Conservation (phyloP, 202 grass and related monocot species). For the Brachypodium distachyon region DNA sequence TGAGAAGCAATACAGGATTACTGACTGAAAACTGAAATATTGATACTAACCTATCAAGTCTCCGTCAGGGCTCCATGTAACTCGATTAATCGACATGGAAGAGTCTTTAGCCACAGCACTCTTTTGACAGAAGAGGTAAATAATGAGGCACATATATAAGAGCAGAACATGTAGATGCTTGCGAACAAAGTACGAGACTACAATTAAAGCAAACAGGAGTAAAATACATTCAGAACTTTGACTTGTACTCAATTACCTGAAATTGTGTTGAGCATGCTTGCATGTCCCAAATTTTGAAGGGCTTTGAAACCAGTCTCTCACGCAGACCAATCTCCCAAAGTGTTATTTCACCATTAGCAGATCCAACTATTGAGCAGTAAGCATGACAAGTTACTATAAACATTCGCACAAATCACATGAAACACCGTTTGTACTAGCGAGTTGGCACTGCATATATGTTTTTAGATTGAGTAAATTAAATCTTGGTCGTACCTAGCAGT, state of each 20-base stretch:
- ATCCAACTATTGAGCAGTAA: slow-evolving; percentile 56
- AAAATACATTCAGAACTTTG: neutral
- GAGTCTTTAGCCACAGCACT: slow-evolving; percentile 49
- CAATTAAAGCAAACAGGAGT: slow-evolving; percentile 3
- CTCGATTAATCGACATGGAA: slow-evolving; percentile 66
- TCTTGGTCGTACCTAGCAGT: slow-evolving; percentile 58
- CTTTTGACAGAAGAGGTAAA: slow-evolving; percentile 33
- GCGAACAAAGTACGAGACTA: slow-evolving; percentile 8
- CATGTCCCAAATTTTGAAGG: slow-evolving; percentile 76
- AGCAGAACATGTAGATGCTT: slow-evolving; percentile 3
- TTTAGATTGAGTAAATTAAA: slow-evolving; percentile 9
- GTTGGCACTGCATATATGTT: neutral
- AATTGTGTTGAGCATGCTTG: slow-evolving; percentile 42
- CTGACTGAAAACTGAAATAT: slow-evolving; percentile 11
- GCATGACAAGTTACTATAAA: neutral
- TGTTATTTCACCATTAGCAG: slow-evolving; percentile 76
- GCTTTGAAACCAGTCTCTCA: slow-evolving; percentile 64
- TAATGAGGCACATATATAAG: neutral
- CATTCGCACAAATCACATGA: neutral
- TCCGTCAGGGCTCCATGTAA: slow-evolving; percentile 91
- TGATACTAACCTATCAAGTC: slow-evolving; percentile 71
- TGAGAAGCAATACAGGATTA: slow-evolving; percentile 4
- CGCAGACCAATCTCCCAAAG: slow-evolving; percentile 80
- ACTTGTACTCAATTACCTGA: slow-evolving; percentile 33
- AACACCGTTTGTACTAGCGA: neutral